These are phyloP conservation scores for Neonectria neomacrospora DNA, from an alignment of 2,329 filamentous ascomycete genomes.

Conservation along the genomic window DNA sequence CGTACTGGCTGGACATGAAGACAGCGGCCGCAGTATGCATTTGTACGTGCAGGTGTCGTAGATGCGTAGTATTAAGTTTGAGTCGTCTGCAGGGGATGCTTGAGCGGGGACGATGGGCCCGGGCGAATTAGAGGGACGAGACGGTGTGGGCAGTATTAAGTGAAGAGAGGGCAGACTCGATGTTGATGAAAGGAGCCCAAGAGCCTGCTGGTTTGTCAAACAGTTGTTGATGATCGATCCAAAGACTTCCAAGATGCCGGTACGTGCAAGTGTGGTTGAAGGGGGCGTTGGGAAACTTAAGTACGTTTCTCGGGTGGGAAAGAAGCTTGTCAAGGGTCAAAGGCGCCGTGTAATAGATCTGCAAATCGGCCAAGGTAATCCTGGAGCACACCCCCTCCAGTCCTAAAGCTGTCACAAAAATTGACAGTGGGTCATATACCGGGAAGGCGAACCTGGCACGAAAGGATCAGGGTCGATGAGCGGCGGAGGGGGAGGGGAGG, in stretches of 20 bases:
- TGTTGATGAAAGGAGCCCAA: constrained; percentile 25
- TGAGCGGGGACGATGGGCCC: constrained; percentile 17
- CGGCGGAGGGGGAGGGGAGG: constrained; percentile 17
- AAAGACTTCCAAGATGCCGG: constrained; percentile 34
- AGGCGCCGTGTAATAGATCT: constrained; percentile 46
- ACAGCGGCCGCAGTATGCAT: constrained; percentile 44
- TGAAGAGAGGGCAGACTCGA: constrained; percentile 10
- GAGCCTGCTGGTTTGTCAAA: constrained; percentile 27
- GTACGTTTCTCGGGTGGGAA: constrained; percentile 44
- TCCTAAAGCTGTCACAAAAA: constrained; percentile 44
- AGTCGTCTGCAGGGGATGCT: constrained; percentile 23
- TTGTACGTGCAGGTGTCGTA: constrained; percentile 30
- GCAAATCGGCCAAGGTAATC: constrained; percentile 38
- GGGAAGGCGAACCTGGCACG: constrained; percentile 42
- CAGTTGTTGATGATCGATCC: constrained; percentile 29
- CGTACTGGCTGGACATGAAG: constrained; percentile 47
- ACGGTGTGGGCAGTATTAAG: constrained; percentile 24
- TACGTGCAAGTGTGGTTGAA: constrained; percentile 35
- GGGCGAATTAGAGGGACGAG: constrained; percentile 28
- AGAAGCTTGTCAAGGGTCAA: constrained; percentile 43
- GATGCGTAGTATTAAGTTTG: constrained; percentile 31
- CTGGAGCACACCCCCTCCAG: constrained; percentile 39
- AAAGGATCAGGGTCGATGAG: constrained; percentile 36
- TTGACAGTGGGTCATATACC: constrained; percentile 37
- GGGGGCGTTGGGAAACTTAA: constrained; percentile 45